Evolutionary conservation across 2,329 filamentous ascomycete genomes (phyloP).

Genomic region (Hirsutella rhossiliensis): DNA sequence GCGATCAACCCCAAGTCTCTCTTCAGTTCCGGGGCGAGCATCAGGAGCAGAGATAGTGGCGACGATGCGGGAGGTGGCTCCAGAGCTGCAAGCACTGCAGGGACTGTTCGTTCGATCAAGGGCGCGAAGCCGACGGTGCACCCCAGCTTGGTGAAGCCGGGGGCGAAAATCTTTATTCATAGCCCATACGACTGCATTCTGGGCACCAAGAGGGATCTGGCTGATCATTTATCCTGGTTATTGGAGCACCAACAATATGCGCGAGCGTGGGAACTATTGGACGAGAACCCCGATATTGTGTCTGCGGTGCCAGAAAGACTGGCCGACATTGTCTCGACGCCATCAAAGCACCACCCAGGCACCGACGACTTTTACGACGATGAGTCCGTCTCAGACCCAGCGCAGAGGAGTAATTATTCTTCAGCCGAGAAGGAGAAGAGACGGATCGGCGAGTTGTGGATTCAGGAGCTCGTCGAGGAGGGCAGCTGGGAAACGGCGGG

Average conservation of each 20-base stretch:
- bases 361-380: constrained; percentile 67
- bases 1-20: constrained; percentile 78
- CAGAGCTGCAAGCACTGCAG: constrained; percentile 24
- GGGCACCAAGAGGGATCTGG: constrained; percentile 73
- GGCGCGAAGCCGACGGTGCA: constrained; percentile 28
- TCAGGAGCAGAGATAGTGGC: constrained; percentile 48
- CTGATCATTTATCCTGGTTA: constrained; percentile 79
- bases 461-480: constrained; percentile 68
- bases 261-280: constrained; percentile 78
- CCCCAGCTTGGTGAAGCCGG: constrained; percentile 41
- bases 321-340: constrained; percentile 26
- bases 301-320: constrained; percentile 26
- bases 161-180: constrained; percentile 77
- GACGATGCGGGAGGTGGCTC: constrained; percentile 41
- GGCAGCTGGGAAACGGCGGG: constrained; percentile 70
- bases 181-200: constrained; percentile 96
- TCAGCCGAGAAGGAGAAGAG: constrained; percentile 77
- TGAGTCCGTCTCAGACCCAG: constrained; percentile 40
- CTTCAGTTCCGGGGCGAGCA: constrained; percentile 77
- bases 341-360: constrained; percentile 25
- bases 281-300: constrained; percentile 72
- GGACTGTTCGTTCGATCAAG: constrained; percentile 14
- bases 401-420: constrained; percentile 45
- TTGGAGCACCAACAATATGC: constrained; percentile 70
- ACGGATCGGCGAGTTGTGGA: constrained; percentile 84